Percentiles rank a stretch among this genome's conserved stretches.
These are phyloP conservation scores for Nematocida displodere DNA, from an alignment of 371 early-diverging fungal genomes.

Conservation along the genomic window DNA sequence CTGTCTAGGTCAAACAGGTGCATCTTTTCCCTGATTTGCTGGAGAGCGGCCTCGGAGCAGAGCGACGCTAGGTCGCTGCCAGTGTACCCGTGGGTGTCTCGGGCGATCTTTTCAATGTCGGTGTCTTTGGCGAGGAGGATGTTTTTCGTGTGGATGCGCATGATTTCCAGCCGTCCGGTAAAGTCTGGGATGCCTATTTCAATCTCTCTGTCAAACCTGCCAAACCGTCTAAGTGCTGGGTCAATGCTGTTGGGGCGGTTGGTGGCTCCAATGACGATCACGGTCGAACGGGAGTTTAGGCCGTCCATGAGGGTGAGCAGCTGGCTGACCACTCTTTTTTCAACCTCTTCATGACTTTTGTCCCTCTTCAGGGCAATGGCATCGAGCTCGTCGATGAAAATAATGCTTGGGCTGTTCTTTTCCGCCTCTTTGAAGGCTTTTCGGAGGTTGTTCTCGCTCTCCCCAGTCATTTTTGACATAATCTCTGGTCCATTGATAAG, in stretches of 20 bases:
- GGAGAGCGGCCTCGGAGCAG: constrained; percentile 99
- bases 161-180: constrained; percentile 90
- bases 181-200: constrained; percentile 99
- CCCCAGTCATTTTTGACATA: constrained; percentile 98
- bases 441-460: constrained; percentile 89
- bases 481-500: constrained; percentile 96
- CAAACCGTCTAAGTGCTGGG: constrained; percentile 87
- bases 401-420: constrained; percentile 85
- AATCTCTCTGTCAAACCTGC: constrained; percentile 95
- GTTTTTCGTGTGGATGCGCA: constrained; percentile 97
- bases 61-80: constrained; percentile 96
- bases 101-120: constrained; percentile 89
- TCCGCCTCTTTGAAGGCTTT: constrained; percentile 98
- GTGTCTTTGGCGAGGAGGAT: constrained; percentile 88
- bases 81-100: constrained; percentile 95
- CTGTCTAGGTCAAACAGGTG: constrained; percentile 89
- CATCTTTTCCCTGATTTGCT: constrained; percentile 97
- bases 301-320: constrained; percentile 98
- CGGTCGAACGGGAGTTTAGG: constrained; percentile 88
- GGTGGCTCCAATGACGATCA: constrained; percentile 93
- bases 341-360: constrained; percentile 96
- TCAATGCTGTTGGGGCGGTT: constrained; percentile 94
- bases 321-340: constrained; percentile 96
- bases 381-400: constrained; percentile 99
- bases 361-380: constrained; percentile 99